Percentiles rank a stretch among this genome's conserved stretches.
Evolutionary conservation across 305 asterid genomes (phyloP).

Genomic region (Solanum hybrid): DNA sequence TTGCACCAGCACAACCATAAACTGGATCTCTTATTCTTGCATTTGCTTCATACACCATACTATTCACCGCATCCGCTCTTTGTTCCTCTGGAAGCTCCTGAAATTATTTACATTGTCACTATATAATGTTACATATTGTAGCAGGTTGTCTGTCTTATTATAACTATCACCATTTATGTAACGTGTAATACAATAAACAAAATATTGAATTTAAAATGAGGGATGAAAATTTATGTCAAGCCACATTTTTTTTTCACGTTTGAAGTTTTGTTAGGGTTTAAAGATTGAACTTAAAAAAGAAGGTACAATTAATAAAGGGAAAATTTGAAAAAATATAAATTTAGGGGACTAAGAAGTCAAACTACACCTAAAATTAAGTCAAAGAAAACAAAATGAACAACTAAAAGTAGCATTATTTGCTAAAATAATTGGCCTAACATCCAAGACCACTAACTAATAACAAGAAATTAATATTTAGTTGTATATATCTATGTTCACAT

Average conservation of each 20-base stretch:
- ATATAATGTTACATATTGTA: not conserved
- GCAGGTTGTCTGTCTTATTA: not conserved
- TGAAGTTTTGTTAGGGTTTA: too few species aligned
- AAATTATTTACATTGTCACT: not conserved
- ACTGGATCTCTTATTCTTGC: constrained; percentile 9
- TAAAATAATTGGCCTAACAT: too few species aligned
- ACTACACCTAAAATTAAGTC: too few species aligned
- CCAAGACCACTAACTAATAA: too few species aligned
- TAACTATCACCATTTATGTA: not conserved
- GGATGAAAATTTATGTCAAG: not conserved
- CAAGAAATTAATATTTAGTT: too few species aligned
- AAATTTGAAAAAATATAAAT: too few species aligned
- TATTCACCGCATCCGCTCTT: not conserved
- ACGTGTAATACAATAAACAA: not conserved
- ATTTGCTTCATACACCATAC: constrained; percentile 8
- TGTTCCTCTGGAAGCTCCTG: constrained; percentile 17
- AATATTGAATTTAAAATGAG: not conserved
- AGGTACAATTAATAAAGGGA: too few species aligned
- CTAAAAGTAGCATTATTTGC: too few species aligned
- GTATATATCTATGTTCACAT: too few species aligned
- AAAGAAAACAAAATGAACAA: too few species aligned
- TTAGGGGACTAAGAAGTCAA: too few species aligned
- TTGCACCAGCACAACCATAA: constrained; percentile 10
- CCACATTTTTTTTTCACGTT: not conserved
- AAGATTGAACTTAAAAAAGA: too few species aligned